Evolutionary conservation across 2,329 filamentous ascomycete genomes (phyloP).

Genomic region (Aspergillus neotritici): DNA sequence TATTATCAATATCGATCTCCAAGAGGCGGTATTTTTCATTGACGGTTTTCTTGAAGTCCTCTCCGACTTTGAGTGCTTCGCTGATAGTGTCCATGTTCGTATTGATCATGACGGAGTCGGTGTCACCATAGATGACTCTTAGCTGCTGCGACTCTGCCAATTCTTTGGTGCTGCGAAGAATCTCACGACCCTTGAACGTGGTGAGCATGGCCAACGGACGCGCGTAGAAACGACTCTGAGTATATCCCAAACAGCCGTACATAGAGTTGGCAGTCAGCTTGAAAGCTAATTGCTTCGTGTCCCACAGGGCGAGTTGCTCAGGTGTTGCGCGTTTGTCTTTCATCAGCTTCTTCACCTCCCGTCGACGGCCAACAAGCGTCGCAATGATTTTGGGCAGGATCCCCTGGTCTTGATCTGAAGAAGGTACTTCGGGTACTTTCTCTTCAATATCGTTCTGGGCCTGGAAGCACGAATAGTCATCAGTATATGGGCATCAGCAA

Average conservation of each 20-base stretch:
- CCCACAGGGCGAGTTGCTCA: constrained; percentile 89
- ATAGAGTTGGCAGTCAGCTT: constrained; percentile 99
- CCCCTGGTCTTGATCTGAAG: constrained; percentile 66
- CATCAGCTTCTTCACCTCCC: constrained; percentile 94
- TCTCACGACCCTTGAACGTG: constrained; percentile 95
- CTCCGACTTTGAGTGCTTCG: constrained; percentile 83
- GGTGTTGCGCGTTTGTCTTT: constrained; percentile 81
- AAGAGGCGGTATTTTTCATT: constrained; percentile 89
- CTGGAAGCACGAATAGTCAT: constrained; percentile 16
- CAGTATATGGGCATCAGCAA: constrained; percentile 2
- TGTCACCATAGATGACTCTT: constrained; percentile 97
- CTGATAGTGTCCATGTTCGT: constrained; percentile 92
- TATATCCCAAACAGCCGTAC: constrained; percentile 98
- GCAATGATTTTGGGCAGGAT: constrained; percentile 87
- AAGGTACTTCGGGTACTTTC: constrained; percentile 78
- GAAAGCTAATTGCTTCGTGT: constrained; percentile 93
- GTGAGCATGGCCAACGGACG: constrained; percentile 91
- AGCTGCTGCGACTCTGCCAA: constrained; percentile 86
- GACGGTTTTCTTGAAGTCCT: constrained; percentile 90
- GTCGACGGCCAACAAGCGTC: constrained; percentile 79
- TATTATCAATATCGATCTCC: constrained; percentile 97
- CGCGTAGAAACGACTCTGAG: constrained; percentile 94
- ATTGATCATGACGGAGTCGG: constrained; percentile 99
- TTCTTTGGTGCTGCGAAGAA: constrained; percentile 91
- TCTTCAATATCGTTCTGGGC: constrained; percentile 70